Base-by-base conservation (phyloP, 306 rosid species). In the Medicago lupulina region DNA sequence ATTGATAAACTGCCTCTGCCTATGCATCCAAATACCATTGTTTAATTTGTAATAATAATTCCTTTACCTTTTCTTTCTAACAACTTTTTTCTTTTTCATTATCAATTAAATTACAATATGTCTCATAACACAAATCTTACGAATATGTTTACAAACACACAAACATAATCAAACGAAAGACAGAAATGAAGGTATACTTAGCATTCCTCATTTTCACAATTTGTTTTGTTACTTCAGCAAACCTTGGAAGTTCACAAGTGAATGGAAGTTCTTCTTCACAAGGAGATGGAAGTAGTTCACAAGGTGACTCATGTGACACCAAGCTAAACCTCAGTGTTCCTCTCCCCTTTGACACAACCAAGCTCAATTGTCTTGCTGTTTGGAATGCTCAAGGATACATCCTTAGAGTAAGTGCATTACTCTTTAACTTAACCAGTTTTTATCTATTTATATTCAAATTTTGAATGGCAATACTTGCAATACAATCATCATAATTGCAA, bases 371-470 rank as follows among this genome's bases (percentile, higher is more conserved):
- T 76, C 76, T 75, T 44, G 17, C 83, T 58, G 92, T 84, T 78
- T 92, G 97, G 97, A 86, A 64, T 79, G 61, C 87, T 49, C 88
- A 88, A 46, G 85, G 76, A 21, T 89, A 60, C 84, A 77, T 92
- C 68, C 89, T 92, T 10, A 81, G 96, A 84, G 97, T 89, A 87
- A 88, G 93, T 84, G 17, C 68, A n/a, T 18, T 38, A 3, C 14
- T 77, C 73, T 76, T 76, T 3, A 66, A 28, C 46, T 40, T 58
- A 28, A 59, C 15, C 2, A 2, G 8, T 28, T 44, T 46, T 34
- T 36, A 25, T 68, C n/a, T 0, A 2, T 50, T 18, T 28, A 28
- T 49, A 58, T 70, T 60, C 25, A 57, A 60, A 28, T 21, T 46
- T 67, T 55, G 31, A 55, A 17, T 41, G 55, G 18, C n/a, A 4